Base-by-base conservation (phyloP, 352 stramenopile genomes). In the Phytophthora lateralis region DNA sequence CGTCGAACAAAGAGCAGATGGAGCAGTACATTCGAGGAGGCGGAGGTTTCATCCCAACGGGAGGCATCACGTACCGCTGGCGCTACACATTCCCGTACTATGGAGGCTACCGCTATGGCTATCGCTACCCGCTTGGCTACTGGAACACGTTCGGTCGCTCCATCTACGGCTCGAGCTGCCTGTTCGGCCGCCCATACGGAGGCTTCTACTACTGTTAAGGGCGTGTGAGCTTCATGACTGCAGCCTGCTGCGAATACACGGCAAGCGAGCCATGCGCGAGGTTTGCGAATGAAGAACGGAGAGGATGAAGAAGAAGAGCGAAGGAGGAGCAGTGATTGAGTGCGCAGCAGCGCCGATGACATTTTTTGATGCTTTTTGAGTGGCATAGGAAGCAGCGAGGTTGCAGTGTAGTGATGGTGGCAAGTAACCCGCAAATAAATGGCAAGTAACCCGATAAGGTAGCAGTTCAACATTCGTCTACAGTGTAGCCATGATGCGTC, bases 121-220 rank as follows among this genome's bases (percentile, higher is more conserved):
- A 64, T 65, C 64, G 68, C 58, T 83, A 83, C 54, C 71, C 75
- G 43, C 24, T 78, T 7, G 21, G 38, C 20, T 83, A 69, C 52
- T 83, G 71, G 71, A 70, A 78, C 61, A 30, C 18, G 4, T 74
- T 63, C 20, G 75, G 71, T 10, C 68, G 56, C 37, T 35, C 34
- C 10, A 50, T 76, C 48, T 83, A 70, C 61, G 71, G 68, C 2
- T 41, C 42, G 24, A 48, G 9, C 32, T 83, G 71, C 39, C 0
- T n/a, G 14, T 82, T 71, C 34, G 60, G 58, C n/a, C 71, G 60
- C 18, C 20, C 58, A 17, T 73, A n/a, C n/a, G 77, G 70, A n/a
- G 44, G 34, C 0, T 77, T 54, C 21, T 80, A 46, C 52, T 80
- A 76, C 69, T 80, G 69, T 41, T 76, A 72, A 75, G 52, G 26